A percentile compares a stretch with the other conserved stretches of the same genome.
Evolutionary conservation across 78 protist genomes (phyloP).

Genomic region (Speleostelium caveatum): DNA sequence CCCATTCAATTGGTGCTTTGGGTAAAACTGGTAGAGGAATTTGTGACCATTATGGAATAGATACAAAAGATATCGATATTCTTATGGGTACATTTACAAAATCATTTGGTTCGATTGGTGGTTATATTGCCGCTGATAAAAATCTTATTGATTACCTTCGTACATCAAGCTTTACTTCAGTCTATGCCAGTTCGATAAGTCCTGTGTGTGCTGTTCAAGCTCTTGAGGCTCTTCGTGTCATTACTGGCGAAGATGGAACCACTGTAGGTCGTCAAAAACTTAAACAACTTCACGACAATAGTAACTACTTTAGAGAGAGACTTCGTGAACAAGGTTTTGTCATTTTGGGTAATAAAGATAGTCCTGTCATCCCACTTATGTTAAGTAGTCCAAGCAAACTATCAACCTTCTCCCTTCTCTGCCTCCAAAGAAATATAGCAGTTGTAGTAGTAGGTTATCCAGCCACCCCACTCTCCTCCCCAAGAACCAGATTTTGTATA

Average conservation of each 20-base stretch:
- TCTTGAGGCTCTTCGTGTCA: constrained; percentile 21
- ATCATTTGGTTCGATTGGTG: constrained; percentile 97
- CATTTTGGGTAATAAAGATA: constrained; percentile 90
- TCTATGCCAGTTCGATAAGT: constrained; percentile 90
- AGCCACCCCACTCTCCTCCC: constrained; percentile 95
- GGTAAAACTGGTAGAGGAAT: constrained; percentile 98
- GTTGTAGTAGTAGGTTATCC: constrained; percentile 99
- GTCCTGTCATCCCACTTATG: constrained; percentile 98
- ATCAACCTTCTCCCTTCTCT: constrained; percentile 86
- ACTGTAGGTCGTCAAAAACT: constrained; percentile 73
- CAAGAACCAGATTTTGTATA: constrained; percentile 98
- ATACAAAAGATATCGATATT: constrained; percentile 94
- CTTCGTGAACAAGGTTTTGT: constrained; percentile 84
- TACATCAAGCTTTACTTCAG: constrained; percentile 8
- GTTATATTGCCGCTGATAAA: constrained; percentile 92
- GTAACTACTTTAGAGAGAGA: constrained; percentile 84
- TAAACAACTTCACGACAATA: constrained; percentile 85
- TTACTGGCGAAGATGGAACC: constrained; percentile 86
- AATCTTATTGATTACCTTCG: constrained; percentile 75
- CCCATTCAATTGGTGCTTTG: constrained; percentile 99
- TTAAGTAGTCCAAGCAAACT: constrained; percentile 95
- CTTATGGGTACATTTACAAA: constrained; percentile 99
- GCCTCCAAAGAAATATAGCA: constrained; percentile 90
- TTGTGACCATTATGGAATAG: constrained; percentile 90
- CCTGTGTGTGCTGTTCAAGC: constrained; percentile 89